These are phyloP conservation scores for Clathrus columnatus DNA, from an alignment of 768 basidiomycete species.

Conservation along the genomic window DNA sequence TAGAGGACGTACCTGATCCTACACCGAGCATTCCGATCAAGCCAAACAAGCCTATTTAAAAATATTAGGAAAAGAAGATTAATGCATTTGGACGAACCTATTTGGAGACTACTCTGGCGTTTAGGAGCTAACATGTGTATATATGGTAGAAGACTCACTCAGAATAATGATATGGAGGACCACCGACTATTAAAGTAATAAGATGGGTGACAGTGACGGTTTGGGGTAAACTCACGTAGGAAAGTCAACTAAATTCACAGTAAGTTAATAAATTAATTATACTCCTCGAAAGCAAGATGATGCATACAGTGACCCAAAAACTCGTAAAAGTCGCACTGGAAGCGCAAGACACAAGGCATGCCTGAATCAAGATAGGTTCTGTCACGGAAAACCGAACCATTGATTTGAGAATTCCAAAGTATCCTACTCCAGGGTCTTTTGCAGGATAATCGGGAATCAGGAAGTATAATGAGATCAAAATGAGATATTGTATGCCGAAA, in stretches of 20 bases:
- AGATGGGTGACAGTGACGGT: not conserved
- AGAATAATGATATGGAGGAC: conserved; percentile 65
- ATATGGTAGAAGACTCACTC: conserved; percentile 34
- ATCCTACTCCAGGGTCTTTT: conserved; percentile 48
- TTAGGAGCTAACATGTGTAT: not conserved
- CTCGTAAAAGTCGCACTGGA: conserved; percentile 50
- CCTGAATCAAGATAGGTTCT: conserved; percentile 71
- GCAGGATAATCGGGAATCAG: conserved; percentile 79
- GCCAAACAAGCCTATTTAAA: conserved; percentile 65
- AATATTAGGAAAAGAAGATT: not conserved
- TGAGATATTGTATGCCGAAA: conserved; percentile 55
- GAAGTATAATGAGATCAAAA: conserved; percentile 51
- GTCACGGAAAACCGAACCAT: conserved; percentile 73
- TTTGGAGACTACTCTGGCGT: not conserved
- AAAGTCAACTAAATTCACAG: conserved; percentile 39
- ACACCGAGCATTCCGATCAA: conserved; percentile 54
- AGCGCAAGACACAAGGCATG: conserved; percentile 49
- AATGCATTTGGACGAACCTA: not conserved
- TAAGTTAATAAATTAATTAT: not conserved
- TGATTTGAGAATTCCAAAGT: conserved; percentile 58
- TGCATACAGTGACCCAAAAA: conserved; percentile 43
- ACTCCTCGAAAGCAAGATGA: conserved; percentile 11
- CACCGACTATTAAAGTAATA: conserved; percentile 43
- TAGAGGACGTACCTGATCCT: conserved; percentile 12
- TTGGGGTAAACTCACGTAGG: conserved; percentile 6